Evolutionary conservation across 306 rosid species (phyloP).

Genomic region (Cucumis cinereus): DNA sequence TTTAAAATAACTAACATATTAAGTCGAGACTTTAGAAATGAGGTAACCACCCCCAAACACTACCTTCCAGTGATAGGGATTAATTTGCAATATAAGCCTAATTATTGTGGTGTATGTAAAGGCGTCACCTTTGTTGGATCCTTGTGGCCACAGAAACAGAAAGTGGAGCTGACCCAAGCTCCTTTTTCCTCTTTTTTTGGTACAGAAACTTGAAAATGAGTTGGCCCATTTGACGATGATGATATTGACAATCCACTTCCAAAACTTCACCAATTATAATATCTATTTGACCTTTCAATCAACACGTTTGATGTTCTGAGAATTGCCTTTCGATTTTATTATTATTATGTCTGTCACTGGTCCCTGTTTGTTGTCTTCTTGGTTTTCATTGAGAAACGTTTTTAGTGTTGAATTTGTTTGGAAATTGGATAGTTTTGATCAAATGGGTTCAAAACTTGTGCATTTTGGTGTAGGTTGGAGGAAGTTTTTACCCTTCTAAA

Average conservation of each 20-base stretch:
- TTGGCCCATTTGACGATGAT: background rate
- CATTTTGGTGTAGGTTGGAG: background rate
- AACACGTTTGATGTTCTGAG: background rate
- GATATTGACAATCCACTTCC: background rate
- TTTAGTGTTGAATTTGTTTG: background rate
- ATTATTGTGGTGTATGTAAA: background rate
- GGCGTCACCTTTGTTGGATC: conserved; percentile 3
- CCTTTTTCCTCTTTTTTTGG: background rate
- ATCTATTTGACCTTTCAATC: background rate
- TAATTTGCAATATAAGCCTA: too few relatives aligned
- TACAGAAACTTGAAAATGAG: background rate
- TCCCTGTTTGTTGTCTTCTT: background rate
- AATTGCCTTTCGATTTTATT: background rate
- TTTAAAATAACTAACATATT: too few relatives aligned
- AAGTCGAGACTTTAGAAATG: too few relatives aligned
- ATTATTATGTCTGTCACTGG: background rate
- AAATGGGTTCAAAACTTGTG: background rate
- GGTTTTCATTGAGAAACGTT: background rate
- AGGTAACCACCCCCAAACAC: too few relatives aligned
- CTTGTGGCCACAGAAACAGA: background rate
- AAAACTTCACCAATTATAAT: background rate
- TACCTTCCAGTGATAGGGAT: too few relatives aligned
- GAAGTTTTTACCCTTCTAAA: background rate
- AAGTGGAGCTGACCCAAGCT: background rate
- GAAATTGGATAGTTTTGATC: background rate